Percentiles rank a stretch among this genome's conserved stretches.
phyloP scores from a whole-genome alignment of 805 yeast species.

The Teunomyces cretensis region DNA sequence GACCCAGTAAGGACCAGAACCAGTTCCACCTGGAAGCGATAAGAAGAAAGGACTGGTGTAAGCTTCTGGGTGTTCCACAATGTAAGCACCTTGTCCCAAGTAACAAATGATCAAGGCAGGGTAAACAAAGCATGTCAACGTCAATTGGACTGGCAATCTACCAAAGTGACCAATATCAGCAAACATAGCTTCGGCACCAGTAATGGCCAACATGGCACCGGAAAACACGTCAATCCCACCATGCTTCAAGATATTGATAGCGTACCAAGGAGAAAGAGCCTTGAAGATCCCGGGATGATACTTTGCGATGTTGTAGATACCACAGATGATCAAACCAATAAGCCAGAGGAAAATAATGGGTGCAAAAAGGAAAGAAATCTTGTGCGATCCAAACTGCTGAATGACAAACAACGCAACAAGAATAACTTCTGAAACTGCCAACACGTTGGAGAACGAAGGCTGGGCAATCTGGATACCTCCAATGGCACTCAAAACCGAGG shows the following conservation, averaged over 20 bases:
- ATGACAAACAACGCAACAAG: slow-evolving; percentile 44
- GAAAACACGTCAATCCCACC: slow-evolving; percentile 46
- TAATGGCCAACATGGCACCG: slow-evolving; percentile 53
- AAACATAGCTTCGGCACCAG: slow-evolving; percentile 66
- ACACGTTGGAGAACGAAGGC: slow-evolving; percentile 43
- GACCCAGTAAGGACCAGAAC: slow-evolving; percentile 47
- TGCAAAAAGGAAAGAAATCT: slow-evolving; percentile 50
- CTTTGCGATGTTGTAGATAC: slow-evolving; percentile 44
- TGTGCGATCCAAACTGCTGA: slow-evolving; percentile 52
- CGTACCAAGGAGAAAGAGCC: slow-evolving; percentile 53
- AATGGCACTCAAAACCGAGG: slow-evolving; percentile 58
- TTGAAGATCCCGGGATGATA: slow-evolving; percentile 45
- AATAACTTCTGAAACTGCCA: slow-evolving; percentile 51
- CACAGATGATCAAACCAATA: slow-evolving; percentile 42
- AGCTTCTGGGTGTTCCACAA: slow-evolving; percentile 39
- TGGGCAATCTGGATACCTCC: slow-evolving; percentile 55
- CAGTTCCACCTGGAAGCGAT: slow-evolving; percentile 51
- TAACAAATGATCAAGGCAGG: slow-evolving; percentile 53
- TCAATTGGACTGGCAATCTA: slow-evolving; percentile 46
- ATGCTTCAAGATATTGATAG: slow-evolving; percentile 41
- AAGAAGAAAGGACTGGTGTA: slow-evolving; percentile 45
- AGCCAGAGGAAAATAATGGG: slow-evolving; percentile 58
- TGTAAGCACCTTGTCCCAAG: slow-evolving; percentile 58
- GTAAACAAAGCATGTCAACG: slow-evolving; percentile 48
- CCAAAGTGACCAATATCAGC: slow-evolving; percentile 63